Evolutionary conservation across 2,329 filamentous ascomycete genomes (phyloP).

Genomic region (Ophiostoma sp.): DNA sequence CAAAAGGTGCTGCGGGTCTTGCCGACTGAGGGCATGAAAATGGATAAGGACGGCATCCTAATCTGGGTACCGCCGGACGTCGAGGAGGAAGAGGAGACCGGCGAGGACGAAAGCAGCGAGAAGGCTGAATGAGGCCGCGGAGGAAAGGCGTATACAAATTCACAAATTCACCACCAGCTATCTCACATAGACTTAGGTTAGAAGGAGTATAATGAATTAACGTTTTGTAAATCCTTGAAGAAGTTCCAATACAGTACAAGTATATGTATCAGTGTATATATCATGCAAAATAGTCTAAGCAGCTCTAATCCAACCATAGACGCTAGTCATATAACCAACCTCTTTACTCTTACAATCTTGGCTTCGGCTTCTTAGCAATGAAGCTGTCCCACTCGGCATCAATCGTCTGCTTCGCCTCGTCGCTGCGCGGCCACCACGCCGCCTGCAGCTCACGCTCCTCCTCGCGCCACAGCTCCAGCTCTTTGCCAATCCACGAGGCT

Average conservation of each 20-base stretch:
- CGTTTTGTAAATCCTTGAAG: neutral
- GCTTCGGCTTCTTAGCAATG: constrained; percentile 22
- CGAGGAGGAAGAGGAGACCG: constrained; percentile 32
- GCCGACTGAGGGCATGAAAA: constrained; percentile 68
- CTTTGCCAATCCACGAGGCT: constrained; percentile 57
- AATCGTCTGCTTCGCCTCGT: constrained; percentile 56
- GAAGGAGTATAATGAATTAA: neutral
- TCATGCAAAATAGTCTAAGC: neutral
- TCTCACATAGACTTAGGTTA: neutral
- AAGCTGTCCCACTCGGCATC: constrained; percentile 51
- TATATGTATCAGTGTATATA: neutral
- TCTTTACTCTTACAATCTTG: constrained; percentile 21
- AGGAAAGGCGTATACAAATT: neutral
- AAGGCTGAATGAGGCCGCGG: neutral
- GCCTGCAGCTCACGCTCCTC: constrained; percentile 58
- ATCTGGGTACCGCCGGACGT: constrained; percentile 59
- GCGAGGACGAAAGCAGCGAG: neutral
- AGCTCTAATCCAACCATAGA: neutral
- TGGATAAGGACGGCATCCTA: constrained; percentile 70
- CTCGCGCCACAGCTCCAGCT: constrained; percentile 57
- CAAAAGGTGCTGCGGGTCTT: constrained; percentile 84
- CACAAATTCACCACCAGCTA: neutral
- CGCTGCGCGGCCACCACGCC: constrained; percentile 52
- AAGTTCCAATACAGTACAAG: too few species aligned
- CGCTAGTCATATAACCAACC: neutral